Evolutionary conservation across 768 basidiomycete genomes (phyloP).

Genomic region (Trametes punicea): DNA sequence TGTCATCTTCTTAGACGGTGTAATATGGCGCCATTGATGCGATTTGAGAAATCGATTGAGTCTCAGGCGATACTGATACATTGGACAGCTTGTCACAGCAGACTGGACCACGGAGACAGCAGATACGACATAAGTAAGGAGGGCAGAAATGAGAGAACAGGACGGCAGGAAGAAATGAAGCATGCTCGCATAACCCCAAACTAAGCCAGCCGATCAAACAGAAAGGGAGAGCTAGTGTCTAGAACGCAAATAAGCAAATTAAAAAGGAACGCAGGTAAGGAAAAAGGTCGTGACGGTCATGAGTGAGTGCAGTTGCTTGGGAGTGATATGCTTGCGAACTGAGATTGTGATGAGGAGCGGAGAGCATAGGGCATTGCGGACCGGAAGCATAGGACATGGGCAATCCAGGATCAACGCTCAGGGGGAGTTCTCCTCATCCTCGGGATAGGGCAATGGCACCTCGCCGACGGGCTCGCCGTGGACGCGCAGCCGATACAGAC

Average conservation of each 20-base stretch:
- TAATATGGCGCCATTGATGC: too few species aligned
- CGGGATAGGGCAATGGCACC: slow-evolving; percentile 34
- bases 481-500: slow-evolving; percentile 82
- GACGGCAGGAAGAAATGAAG: not conserved
- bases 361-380: slow-evolving; percentile 2
- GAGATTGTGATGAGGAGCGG: not conserved
- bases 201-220: not conserved
- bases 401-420: not conserved
- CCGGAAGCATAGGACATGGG: not conserved
- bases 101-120: slow-evolving; percentile 19
- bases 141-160: not conserved
- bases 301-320: slow-evolving; percentile 1
- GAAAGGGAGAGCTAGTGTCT: not conserved
- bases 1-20: too few species aligned
- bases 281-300: slow-evolving; percentile 15
- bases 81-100: slow-evolving; percentile 20
- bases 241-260: slow-evolving; percentile 18
- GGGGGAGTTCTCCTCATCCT: slow-evolving; percentile 15
- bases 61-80: slow-evolving; percentile 19
- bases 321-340: not conserved
- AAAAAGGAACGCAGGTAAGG: not conserved
- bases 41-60: not conserved
- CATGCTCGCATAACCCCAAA: slow-evolving; percentile 1
- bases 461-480: slow-evolving; percentile 59
- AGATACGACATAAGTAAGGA: slow-evolving; percentile 23